phyloP scores from a whole-genome alignment of 2,329 filamentous ascomycete genomes.

The Sporothrix brunneoviolacea region DNA sequence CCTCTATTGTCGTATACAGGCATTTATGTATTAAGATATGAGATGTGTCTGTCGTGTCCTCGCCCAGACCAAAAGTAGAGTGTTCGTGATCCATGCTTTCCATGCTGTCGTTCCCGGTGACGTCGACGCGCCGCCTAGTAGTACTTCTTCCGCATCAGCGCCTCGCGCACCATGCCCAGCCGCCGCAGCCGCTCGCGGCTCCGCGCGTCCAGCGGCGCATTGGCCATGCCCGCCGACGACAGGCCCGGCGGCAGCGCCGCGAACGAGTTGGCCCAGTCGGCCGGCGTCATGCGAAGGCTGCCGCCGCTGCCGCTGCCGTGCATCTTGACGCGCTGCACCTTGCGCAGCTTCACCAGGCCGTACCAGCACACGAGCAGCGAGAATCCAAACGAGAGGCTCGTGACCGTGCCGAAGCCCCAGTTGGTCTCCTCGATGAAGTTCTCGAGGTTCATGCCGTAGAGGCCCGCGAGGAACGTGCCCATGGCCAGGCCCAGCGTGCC shows the following conservation, averaged over 20 bases:
- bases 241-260: constrained; percentile 1
- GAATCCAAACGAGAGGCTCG: constrained; percentile 61
- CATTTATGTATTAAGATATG: not conserved
- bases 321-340: constrained; percentile 35
- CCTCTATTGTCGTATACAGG: not conserved
- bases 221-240: constrained; percentile 31
- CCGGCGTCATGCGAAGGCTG: not conserved
- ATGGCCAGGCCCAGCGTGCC: constrained; percentile 90
- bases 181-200: constrained; percentile 46
- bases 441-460: constrained; percentile 99
- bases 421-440: constrained; percentile 96
- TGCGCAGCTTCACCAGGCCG: constrained; percentile 74
- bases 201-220: constrained; percentile 42
- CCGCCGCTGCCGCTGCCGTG: constrained; percentile 18
- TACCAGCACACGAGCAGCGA: constrained; percentile 75
- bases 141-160: constrained; percentile 16
- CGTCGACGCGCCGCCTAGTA: constrained; percentile 6
- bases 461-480: constrained; percentile 90
- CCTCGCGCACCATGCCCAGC: constrained; percentile 30
- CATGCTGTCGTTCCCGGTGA: too few relatives aligned
- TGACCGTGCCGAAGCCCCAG: constrained; percentile 75
- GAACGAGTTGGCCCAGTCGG: constrained; percentile 9
- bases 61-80: too few relatives aligned
- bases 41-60: too few relatives aligned
- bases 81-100: too few relatives aligned